Percentiles rank a stretch among this genome's conserved stretches.
Evolutionary conservation across 192 early-diverging fungal genomes (phyloP).

Genomic region (Backusella sp.): DNA sequence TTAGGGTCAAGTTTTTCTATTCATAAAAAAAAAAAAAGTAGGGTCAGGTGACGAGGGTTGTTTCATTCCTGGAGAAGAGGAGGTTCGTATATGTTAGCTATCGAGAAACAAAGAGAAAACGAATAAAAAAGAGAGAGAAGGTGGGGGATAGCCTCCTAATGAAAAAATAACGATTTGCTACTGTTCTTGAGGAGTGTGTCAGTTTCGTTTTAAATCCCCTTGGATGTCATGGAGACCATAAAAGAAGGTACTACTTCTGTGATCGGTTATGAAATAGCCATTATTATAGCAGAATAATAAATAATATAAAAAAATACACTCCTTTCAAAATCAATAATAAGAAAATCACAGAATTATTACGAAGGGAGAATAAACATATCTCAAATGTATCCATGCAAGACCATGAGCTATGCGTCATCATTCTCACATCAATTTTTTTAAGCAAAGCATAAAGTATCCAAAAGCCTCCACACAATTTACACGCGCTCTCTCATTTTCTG

Average conservation of each 20-base stretch:
- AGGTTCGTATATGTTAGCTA: neutral
- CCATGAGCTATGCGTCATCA: slow-evolving; percentile 6
- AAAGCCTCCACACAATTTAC: neutral
- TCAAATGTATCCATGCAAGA: slow-evolving; percentile 14
- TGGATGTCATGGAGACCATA: neutral
- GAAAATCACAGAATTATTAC: neutral
- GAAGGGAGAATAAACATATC: slow-evolving; percentile 14
- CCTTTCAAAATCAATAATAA: slow-evolving; percentile 1
- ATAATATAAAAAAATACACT: neutral
- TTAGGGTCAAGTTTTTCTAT: neutral
- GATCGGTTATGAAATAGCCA: neutral
- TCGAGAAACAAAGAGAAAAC: neutral
- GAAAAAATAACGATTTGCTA: neutral
- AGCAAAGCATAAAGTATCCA: neutral
- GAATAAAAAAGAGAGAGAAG: neutral
- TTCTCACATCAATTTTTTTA: neutral
- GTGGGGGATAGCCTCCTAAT: neutral
- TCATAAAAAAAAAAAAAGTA: neutral
- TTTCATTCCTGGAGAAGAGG: neutral
- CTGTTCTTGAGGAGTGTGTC: neutral
- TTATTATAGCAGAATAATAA: neutral
- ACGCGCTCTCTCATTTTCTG: neutral
- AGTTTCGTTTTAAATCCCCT: neutral
- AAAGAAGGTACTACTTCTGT: neutral
- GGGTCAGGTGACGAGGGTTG: neutral